Conservation (phyloP, 1,284 basidiomycete species). For the Entoloma clypeatum region DNA sequence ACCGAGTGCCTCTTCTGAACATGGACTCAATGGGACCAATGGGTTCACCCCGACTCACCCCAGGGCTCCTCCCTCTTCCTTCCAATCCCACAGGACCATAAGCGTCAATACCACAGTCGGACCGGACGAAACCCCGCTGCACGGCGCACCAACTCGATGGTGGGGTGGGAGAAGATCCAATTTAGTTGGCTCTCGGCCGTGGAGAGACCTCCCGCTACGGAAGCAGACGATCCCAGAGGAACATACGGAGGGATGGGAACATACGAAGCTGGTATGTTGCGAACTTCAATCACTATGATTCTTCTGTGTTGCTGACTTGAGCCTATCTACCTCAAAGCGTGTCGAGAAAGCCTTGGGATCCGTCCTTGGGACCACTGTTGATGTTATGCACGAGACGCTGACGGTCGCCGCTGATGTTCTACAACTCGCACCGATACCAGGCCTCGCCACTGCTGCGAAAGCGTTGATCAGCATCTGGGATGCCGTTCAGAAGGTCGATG, state of each 20-base stretch:
- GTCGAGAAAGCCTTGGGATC: conserved; percentile 41
- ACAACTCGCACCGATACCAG: conserved; percentile 52
- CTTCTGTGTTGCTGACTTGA: neutral
- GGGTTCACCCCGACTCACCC: too few relatives aligned
- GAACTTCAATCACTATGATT: too few relatives aligned
- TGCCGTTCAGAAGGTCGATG: conserved; percentile 55
- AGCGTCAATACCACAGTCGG: too few relatives aligned
- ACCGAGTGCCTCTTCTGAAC: too few relatives aligned
- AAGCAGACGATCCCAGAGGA: conserved; percentile 39
- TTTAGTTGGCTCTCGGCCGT: too few relatives aligned
- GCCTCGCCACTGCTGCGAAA: conserved; percentile 47
- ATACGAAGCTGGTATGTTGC: conserved; percentile 43
- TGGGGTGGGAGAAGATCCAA: too few relatives aligned
- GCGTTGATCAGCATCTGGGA: conserved; percentile 63
- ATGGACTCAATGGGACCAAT: too few relatives aligned
- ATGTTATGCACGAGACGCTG: conserved; percentile 46
- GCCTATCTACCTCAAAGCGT: conserved; percentile 27
- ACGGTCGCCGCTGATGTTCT: conserved; percentile 46
- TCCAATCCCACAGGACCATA: too few relatives aligned
- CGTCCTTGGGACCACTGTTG: conserved; percentile 39
- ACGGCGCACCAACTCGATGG: too few relatives aligned
- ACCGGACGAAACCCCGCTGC: too few relatives aligned
- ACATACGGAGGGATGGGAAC: conserved; percentile 44
- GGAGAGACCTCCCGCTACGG: conserved; percentile 28
- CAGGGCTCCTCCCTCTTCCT: too few relatives aligned